Conservation (phyloP, 2,329 filamentous ascomycete genomes). For the Waltergamsia citrina region DNA sequence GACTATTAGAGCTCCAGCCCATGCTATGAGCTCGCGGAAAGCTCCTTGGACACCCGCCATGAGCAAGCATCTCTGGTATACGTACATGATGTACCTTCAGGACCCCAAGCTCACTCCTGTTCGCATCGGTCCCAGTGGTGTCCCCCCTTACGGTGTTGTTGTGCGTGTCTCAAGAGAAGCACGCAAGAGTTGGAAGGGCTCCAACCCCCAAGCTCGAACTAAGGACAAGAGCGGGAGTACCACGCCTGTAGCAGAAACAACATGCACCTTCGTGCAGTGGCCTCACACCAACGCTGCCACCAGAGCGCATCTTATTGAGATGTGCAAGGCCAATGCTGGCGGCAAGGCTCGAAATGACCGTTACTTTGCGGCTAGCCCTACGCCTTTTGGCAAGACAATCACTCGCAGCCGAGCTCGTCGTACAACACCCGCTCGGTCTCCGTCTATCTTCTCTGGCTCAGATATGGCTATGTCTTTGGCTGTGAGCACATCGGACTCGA, state of each 20-base stretch:
- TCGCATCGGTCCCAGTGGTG: conserved; percentile 50
- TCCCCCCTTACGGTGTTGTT: conserved; percentile 57
- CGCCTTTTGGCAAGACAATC: conserved; percentile 43
- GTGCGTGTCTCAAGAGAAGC: conserved; percentile 56
- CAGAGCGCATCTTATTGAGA: conserved; percentile 49
- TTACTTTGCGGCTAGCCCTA: conserved; percentile 43
- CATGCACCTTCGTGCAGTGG: conserved; percentile 47
- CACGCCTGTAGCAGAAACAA: conserved; percentile 41
- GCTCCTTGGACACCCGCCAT: conserved; percentile 56
- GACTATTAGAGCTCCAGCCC: conserved; percentile 16
- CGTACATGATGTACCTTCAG: conserved; percentile 54
- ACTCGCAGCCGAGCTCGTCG: conserved; percentile 39
- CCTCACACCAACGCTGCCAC: conserved; percentile 56
- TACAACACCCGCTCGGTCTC: conserved; percentile 32
- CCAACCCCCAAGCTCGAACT: conserved; percentile 27
- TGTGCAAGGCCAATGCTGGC: conserved; percentile 47
- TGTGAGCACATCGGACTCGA: conserved; percentile 53
- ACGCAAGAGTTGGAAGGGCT: conserved; percentile 57
- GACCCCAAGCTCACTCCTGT: conserved; percentile 61
- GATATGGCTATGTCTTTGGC: conserved; percentile 56
- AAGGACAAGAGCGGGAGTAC: conserved; percentile 35
- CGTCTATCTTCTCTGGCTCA: conserved; percentile 45
- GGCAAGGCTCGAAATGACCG: conserved; percentile 31
- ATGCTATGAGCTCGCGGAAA: conserved; percentile 29
- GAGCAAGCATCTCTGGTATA: conserved; percentile 57